A percentile compares a stretch with the other conserved stretches of the same genome.
Conservation (phyloP, 2,329 filamentous ascomycete species). For the Xylaria sp. region DNA sequence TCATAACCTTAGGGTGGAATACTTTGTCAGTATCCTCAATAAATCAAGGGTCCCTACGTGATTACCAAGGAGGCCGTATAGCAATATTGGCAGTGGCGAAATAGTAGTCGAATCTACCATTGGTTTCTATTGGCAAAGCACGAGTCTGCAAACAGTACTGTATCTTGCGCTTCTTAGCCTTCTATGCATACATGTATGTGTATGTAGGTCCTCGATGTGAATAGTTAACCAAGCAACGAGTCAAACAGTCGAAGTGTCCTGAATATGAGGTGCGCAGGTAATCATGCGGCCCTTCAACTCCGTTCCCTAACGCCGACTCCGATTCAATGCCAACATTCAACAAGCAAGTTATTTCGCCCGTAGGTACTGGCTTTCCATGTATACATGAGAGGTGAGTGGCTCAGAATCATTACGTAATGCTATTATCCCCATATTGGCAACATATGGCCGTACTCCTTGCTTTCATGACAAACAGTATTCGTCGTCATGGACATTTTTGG, state of each 20-base stretch:
- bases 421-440: background rate
- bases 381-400: background rate
- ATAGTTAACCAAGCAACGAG: conserved; percentile 14
- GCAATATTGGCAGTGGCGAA: background rate
- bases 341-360: conserved; percentile 1
- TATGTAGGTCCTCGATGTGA: conserved; percentile 2
- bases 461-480: background rate
- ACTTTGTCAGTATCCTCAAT: background rate
- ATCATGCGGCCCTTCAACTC: background rate
- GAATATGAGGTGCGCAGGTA: background rate
- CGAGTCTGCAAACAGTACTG: background rate
- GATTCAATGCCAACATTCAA: conserved; percentile 2
- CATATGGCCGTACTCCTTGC: background rate
- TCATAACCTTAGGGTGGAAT: background rate
- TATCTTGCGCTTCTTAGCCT: conserved; percentile 7
- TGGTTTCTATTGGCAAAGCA: conserved; percentile 2
- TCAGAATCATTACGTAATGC: background rate
- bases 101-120: background rate
- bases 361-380: background rate
- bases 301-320: conserved; percentile 3
- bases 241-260: conserved; percentile 2
- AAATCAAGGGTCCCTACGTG: too few relatives aligned
- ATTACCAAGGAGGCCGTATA: background rate
- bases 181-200: background rate
- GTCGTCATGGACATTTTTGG: background rate